phyloP scores from a whole-genome alignment of 1,139 yeast species.

The Waltiozyma solani region DNA sequence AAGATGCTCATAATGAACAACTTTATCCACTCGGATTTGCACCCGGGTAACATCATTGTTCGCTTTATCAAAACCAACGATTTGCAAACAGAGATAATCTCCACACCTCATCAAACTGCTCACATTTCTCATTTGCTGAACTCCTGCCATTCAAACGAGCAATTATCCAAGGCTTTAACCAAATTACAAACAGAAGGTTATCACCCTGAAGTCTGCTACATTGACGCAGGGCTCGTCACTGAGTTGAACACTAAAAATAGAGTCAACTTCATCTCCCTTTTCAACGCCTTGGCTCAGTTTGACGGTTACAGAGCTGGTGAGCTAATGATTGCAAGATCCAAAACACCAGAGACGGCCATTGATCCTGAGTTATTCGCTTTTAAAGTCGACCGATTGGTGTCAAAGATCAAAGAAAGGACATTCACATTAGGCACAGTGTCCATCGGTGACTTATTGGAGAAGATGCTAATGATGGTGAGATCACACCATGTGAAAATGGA shows the following conservation, averaged over 20 bases:
- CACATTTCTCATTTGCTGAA: slow-evolving; percentile 35
- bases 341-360: slow-evolving; percentile 88
- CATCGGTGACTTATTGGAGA: slow-evolving; percentile 83
- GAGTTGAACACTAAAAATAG: slow-evolving; percentile 73
- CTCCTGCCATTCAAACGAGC: slow-evolving; percentile 24
- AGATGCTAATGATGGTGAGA: slow-evolving; percentile 84
- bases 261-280: slow-evolving; percentile 78
- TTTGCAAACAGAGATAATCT: slow-evolving; percentile 24
- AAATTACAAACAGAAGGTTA: slow-evolving; percentile 50
- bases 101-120: slow-evolving; percentile 31
- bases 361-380: slow-evolving; percentile 79
- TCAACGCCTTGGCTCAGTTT: slow-evolving; percentile 80
- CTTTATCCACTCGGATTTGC: slow-evolving; percentile 92
- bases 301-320: slow-evolving; percentile 95
- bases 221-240: slow-evolving; percentile 90
- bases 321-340: slow-evolving; percentile 85
- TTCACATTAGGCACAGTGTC: slow-evolving; percentile 89
- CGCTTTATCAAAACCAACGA: slow-evolving; percentile 46
- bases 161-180: slow-evolving; percentile 42
- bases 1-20: slow-evolving; percentile 90
- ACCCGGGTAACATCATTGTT: slow-evolving; percentile 91
- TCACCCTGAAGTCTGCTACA: slow-evolving; percentile 80
- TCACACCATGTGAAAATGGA: slow-evolving; percentile 96
- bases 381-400: slow-evolving; percentile 77
- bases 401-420: slow-evolving; percentile 73